phyloP scores from a whole-genome alignment of 2,329 filamentous ascomycete species.

The Neofusicoccum sp. region DNA sequence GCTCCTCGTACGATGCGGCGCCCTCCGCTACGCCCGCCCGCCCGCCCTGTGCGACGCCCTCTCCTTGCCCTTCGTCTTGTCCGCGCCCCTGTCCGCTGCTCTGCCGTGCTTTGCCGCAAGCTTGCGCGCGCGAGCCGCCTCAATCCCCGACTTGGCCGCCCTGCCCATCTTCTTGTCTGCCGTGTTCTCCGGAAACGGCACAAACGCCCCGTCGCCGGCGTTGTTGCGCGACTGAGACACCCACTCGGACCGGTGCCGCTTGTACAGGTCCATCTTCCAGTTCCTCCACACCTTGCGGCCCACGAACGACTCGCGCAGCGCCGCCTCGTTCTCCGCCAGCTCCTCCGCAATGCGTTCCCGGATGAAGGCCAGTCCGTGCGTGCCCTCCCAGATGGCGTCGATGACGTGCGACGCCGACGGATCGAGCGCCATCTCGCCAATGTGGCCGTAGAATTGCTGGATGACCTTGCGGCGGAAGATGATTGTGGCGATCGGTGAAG shows the following conservation, averaged over 20 bases:
- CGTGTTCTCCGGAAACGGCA: constrained; percentile 47
- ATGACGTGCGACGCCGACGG: constrained; percentile 65
- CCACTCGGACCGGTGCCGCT: constrained; percentile 63
- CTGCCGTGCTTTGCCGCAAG: constrained; percentile 46
- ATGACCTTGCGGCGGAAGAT: constrained; percentile 64
- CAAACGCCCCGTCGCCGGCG: constrained; percentile 52
- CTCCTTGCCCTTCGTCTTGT: constrained; percentile 26
- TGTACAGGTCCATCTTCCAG: constrained; percentile 72
- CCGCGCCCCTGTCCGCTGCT: constrained; percentile 23
- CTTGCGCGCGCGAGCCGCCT: constrained; percentile 58
- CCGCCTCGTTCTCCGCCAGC: constrained; percentile 57
- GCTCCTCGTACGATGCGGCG: constrained; percentile 1
- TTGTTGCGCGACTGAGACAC: constrained; percentile 56
- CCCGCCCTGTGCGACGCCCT: not conserved
- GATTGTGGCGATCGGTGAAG: constrained; percentile 51
- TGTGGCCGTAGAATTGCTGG: constrained; percentile 60
- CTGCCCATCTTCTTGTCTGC: constrained; percentile 23
- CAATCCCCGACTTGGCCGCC: constrained; percentile 38
- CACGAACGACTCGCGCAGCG: constrained; percentile 61
- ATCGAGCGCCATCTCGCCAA: constrained; percentile 61
- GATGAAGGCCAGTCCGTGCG: constrained; percentile 63
- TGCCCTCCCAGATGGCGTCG: constrained; percentile 64
- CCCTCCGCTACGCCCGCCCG: not conserved
- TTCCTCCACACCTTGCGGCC: constrained; percentile 71
- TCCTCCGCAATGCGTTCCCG: constrained; percentile 66